phyloP scores from a whole-genome alignment of 2,329 filamentous ascomycete species.

The Penicillium sp. region DNA sequence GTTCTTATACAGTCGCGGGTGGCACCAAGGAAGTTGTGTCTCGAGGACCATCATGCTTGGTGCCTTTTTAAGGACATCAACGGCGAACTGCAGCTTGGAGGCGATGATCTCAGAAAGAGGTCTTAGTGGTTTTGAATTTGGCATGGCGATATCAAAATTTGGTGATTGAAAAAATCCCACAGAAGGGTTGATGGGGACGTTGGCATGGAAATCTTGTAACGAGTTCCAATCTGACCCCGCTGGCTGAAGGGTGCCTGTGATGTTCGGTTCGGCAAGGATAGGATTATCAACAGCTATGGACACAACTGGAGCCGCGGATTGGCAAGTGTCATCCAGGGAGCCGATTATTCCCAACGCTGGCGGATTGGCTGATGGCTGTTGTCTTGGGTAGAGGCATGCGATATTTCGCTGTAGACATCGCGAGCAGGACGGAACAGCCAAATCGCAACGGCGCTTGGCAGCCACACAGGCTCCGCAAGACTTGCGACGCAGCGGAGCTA shows the following conservation, averaged over 20 bases:
- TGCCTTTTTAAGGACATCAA: slow-evolving; percentile 51
- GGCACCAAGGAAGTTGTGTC: slow-evolving; percentile 57
- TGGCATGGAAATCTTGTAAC: neutral
- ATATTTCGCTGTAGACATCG: slow-evolving; percentile 55
- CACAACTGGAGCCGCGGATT: too few species aligned
- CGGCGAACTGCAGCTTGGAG: slow-evolving; percentile 36
- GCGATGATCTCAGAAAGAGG: slow-evolving; percentile 23
- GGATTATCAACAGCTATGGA: neutral
- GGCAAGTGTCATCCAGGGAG: neutral
- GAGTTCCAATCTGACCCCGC: neutral
- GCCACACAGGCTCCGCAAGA: slow-evolving; percentile 60
- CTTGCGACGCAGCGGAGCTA: slow-evolving; percentile 52
- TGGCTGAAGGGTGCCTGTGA: neutral
- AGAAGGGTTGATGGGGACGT: slow-evolving; percentile 1
- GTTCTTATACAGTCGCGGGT: slow-evolving; percentile 54
- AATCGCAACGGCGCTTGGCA: slow-evolving; percentile 60
- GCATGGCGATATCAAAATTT: slow-evolving; percentile 7
- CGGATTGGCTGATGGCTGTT: slow-evolving; percentile 15
- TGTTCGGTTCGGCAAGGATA: neutral
- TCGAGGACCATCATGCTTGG: slow-evolving; percentile 50
- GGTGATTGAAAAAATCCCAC: neutral
- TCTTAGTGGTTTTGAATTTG: slow-evolving; percentile 6
- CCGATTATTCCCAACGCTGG: neutral
- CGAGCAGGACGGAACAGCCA: slow-evolving; percentile 53
- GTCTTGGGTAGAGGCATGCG: slow-evolving; percentile 50